phyloP scores from a whole-genome alignment of 2,329 filamentous ascomycete species.

The Colletotrichum scovillei region DNA sequence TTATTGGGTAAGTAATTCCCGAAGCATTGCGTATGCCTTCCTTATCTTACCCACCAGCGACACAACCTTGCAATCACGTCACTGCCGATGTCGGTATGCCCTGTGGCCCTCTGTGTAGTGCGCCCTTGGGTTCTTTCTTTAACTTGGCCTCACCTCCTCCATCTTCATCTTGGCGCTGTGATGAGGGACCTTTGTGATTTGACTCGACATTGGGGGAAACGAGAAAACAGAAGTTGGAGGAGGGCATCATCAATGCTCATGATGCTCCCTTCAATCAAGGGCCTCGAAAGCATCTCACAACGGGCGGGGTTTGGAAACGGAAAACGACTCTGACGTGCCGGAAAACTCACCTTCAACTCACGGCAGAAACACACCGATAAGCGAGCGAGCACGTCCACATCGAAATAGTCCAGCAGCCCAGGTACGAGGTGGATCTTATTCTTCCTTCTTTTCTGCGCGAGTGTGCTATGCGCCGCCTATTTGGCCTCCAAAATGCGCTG shows the following conservation, averaged over 20 bases:
- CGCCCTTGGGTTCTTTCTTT: background rate
- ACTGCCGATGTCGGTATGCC: slow-evolving; percentile 34
- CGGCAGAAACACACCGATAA: background rate
- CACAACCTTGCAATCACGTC: slow-evolving; percentile 34
- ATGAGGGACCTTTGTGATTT: background rate
- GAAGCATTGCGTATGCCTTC: slow-evolving; percentile 21
- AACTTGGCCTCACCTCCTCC: background rate
- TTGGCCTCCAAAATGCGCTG: background rate
- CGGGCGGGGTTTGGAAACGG: background rate
- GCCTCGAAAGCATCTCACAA: background rate
- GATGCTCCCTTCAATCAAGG: background rate
- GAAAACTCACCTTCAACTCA: background rate
- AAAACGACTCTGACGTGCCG: background rate
- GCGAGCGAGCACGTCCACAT: background rate
- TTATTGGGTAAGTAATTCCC: slow-evolving; percentile 21
- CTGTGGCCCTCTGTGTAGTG: background rate
- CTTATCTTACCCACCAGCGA: slow-evolving; percentile 28
- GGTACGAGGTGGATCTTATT: background rate
- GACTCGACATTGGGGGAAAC: background rate
- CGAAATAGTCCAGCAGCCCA: background rate
- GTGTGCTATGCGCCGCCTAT: background rate
- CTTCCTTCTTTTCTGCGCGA: background rate
- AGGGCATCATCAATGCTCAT: too few relatives aligned
- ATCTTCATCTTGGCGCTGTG: background rate
- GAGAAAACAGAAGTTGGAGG: background rate